Evolutionary conservation across 805 yeast species (phyloP).

Genomic region (Lachancea mirantina): DNA sequence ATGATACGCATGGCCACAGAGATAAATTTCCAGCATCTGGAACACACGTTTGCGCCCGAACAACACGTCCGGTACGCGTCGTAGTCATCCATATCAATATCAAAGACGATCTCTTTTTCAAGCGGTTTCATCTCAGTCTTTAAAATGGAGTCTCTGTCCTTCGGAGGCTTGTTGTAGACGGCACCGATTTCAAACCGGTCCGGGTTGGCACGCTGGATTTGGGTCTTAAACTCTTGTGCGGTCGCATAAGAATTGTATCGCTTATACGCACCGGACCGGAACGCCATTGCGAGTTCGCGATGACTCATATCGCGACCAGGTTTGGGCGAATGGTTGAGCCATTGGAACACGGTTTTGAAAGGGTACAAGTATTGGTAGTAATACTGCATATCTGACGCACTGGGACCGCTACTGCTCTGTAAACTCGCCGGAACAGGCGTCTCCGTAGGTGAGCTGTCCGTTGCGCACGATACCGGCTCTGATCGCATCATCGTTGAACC

Average conservation of each 20-base stretch:
- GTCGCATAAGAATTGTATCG: slow-evolving; percentile 74
- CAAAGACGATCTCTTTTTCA: slow-evolving; percentile 84
- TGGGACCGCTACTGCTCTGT: slow-evolving; percentile 24
- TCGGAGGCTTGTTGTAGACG: slow-evolving; percentile 81
- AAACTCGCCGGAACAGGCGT: too few relatives aligned
- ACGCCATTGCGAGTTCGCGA: slow-evolving; percentile 91
- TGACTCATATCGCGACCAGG: slow-evolving; percentile 71
- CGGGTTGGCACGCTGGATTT: slow-evolving; percentile 69
- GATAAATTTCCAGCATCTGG: slow-evolving; percentile 89
- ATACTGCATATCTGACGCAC: slow-evolving; percentile 56
- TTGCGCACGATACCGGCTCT: too few relatives aligned
- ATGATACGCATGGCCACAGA: slow-evolving; percentile 74
- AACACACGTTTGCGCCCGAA: slow-evolving; percentile 73
- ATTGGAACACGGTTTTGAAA: slow-evolving; percentile 68
- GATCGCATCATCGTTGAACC: too few relatives aligned
- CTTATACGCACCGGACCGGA: slow-evolving; percentile 79
- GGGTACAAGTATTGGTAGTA: slow-evolving; percentile 71
- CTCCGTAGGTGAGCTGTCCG: too few relatives aligned
- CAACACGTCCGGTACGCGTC: slow-evolving; percentile 94
- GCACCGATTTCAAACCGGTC: slow-evolving; percentile 95
- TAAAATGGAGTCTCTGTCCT: slow-evolving; percentile 68
- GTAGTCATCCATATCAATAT: slow-evolving; percentile 96
- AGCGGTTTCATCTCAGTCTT: slow-evolving; percentile 73
- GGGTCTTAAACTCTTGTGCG: slow-evolving; percentile 67
- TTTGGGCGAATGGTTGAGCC: slow-evolving; percentile 82